phyloP scores from a whole-genome alignment of 805 yeast species.

The Kuraishia ogatae region DNA sequence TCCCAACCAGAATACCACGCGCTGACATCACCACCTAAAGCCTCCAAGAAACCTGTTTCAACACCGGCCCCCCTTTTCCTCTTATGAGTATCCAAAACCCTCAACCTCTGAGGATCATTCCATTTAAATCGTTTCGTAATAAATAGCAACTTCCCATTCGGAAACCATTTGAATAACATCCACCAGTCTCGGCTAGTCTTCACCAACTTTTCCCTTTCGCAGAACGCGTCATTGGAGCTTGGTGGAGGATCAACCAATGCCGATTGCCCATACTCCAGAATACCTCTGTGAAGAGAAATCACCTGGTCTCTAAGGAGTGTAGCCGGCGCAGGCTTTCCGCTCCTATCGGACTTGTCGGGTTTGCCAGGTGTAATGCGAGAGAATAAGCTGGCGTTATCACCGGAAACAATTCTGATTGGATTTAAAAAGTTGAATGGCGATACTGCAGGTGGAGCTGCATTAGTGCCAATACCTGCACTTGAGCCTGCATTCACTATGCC shows the following conservation, averaged over 20 bases:
- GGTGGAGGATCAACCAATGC: neutral
- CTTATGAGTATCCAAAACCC: neutral
- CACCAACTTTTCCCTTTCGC: neutral
- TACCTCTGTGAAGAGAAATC: conserved; percentile 1
- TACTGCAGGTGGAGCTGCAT: neutral
- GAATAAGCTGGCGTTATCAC: neutral
- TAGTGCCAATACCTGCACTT: neutral
- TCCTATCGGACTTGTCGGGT: neutral
- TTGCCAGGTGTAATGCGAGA: neutral
- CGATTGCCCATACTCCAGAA: neutral
- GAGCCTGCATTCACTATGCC: neutral
- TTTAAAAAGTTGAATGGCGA: neutral
- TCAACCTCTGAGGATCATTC: neutral
- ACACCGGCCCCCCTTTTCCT: neutral
- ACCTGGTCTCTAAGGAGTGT: neutral
- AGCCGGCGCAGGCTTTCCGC: neutral
- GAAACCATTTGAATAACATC: neutral
- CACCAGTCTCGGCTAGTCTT: conserved; percentile 5
- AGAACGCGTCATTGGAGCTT: neutral
- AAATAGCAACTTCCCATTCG: neutral
- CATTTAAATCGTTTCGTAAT: neutral
- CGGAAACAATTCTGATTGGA: neutral
- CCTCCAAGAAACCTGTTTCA: neutral
- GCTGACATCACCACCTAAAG: neutral
- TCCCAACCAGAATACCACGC: neutral